Evolutionary conservation across 1,284 basidiomycete genomes (phyloP).

Genomic region (Tetrapyrgos nigripes): DNA sequence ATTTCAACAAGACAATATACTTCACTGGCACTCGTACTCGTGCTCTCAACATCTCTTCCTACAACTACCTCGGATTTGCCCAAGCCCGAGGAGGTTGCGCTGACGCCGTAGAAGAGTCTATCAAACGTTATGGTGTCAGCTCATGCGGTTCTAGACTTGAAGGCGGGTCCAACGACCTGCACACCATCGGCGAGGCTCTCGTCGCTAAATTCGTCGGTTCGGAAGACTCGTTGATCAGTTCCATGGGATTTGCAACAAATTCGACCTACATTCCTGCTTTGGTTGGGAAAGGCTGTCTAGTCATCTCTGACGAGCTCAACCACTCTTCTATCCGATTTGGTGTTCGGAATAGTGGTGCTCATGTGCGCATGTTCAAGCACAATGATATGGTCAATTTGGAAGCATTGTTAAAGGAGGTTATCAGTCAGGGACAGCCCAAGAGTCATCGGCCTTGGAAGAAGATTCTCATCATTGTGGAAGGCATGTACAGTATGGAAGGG

Average conservation of each 20-base stretch:
- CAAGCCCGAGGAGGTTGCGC: slow-evolving; percentile 93
- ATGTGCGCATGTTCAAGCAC: slow-evolving; percentile 96
- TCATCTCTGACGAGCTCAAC: slow-evolving; percentile 98
- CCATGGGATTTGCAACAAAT: slow-evolving; percentile 99
- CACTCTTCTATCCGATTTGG: slow-evolving; percentile 97
- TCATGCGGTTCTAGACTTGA: slow-evolving; percentile 83
- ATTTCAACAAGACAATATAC: slow-evolving; percentile 84
- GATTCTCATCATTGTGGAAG: slow-evolving; percentile 95
- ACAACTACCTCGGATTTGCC: slow-evolving; percentile 99
- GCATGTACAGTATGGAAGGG: slow-evolving; percentile 98
- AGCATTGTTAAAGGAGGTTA: slow-evolving; percentile 84
- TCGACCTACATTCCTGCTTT: slow-evolving; percentile 95
- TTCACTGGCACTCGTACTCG: slow-evolving; percentile 86
- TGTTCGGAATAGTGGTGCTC: slow-evolving; percentile 88
- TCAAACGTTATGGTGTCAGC: slow-evolving; percentile 83
- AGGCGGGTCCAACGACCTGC: slow-evolving; percentile 86
- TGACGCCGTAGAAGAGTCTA: slow-evolving; percentile 87
- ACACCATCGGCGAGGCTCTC: slow-evolving; percentile 83
- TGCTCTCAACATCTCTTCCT: slow-evolving; percentile 95
- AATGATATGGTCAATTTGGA: slow-evolving; percentile 93
- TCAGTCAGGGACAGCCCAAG: slow-evolving; percentile 97
- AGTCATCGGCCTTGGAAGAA: slow-evolving; percentile 99
- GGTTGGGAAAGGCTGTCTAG: slow-evolving; percentile 89
- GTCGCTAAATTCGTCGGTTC: slow-evolving; percentile 90
- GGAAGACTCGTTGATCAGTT: slow-evolving; percentile 90